These are phyloP conservation scores for Lactuca sativa DNA, from an alignment of 129 eudicot species.

Conservation along the genomic window DNA sequence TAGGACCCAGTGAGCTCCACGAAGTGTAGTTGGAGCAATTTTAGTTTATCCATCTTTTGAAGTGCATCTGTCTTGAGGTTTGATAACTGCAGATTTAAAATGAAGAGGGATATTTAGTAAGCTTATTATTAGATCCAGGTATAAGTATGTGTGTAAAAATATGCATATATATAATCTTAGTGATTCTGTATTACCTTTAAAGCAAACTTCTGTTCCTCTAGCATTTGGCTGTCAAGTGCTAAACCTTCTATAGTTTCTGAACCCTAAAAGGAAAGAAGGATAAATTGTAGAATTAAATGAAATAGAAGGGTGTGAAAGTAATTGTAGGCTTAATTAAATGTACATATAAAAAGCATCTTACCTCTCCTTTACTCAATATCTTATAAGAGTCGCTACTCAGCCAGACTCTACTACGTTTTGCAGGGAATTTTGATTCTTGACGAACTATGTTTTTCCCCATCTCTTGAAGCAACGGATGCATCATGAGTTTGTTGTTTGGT, in stretches of 20 bases:
- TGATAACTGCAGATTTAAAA: too few relatives aligned
- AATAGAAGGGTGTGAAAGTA: too few relatives aligned
- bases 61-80: slow-evolving; percentile 8
- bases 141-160: too few relatives aligned
- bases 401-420: too few relatives aligned
- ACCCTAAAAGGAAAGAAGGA: slow-evolving; percentile 15
- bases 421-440: slow-evolving; percentile 26
- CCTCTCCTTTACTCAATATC: too few relatives aligned
- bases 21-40: slow-evolving; percentile 9
- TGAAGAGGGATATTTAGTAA: too few relatives aligned
- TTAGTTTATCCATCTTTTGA: slow-evolving; percentile 17
- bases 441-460: slow-evolving; percentile 33
- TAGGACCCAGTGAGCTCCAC: slow-evolving; percentile 16
- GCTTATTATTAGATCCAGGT: not conserved
- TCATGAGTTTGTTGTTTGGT: slow-evolving; percentile 21
- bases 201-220: not conserved
- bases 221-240: slow-evolving; percentile 2
- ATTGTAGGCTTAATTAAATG: too few relatives aligned
- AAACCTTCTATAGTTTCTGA: slow-evolving; percentile 24
- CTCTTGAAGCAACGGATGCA: slow-evolving; percentile 38
- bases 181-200: too few relatives aligned
- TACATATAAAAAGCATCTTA: too few relatives aligned
- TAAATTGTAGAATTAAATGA: not conserved
- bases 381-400: too few relatives aligned
- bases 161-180: too few relatives aligned